These are phyloP conservation scores for Leishmania lainsoni DNA, from an alignment of 208 protist species.

Conservation along the genomic window DNA sequence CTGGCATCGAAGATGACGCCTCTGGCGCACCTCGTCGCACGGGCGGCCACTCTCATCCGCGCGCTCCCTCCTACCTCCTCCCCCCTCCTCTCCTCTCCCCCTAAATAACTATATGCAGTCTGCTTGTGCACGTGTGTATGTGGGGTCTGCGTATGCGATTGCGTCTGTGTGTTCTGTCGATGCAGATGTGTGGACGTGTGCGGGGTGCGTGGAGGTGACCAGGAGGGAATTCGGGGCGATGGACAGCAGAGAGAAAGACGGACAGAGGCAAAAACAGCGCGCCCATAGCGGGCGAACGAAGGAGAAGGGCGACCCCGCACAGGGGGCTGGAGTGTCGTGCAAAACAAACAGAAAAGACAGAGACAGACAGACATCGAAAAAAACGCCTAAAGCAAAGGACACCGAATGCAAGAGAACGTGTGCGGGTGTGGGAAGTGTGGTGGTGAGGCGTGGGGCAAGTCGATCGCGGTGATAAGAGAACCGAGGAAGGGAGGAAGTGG, in stretches of 20 bases:
- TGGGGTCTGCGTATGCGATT: background rate
- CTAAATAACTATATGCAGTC: background rate
- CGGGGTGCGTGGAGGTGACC: background rate
- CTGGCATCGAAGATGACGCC: background rate
- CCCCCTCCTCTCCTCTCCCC: background rate
- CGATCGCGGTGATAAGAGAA: background rate
- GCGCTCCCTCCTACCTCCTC: constrained; percentile 7
- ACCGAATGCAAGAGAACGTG: constrained; percentile 9
- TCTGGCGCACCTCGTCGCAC: background rate
- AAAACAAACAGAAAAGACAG: background rate
- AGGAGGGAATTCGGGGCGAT: background rate
- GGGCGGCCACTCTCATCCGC: background rate
- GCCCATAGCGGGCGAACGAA: background rate
- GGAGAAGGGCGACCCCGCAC: background rate
- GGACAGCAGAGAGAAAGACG: background rate
- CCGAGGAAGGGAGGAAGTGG: background rate
- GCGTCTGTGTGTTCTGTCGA: background rate
- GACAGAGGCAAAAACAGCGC: background rate
- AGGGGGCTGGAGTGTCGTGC: background rate
- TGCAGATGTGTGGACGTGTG: background rate
- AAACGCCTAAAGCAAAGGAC: constrained; percentile 22
- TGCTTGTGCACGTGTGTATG: background rate
- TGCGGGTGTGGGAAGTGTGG: background rate
- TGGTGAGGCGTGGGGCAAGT: background rate
- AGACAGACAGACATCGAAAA: constrained; percentile 12